These are phyloP conservation scores for Beauveria medogensis DNA, from an alignment of 2,329 filamentous ascomycete species.

Conservation along the genomic window DNA sequence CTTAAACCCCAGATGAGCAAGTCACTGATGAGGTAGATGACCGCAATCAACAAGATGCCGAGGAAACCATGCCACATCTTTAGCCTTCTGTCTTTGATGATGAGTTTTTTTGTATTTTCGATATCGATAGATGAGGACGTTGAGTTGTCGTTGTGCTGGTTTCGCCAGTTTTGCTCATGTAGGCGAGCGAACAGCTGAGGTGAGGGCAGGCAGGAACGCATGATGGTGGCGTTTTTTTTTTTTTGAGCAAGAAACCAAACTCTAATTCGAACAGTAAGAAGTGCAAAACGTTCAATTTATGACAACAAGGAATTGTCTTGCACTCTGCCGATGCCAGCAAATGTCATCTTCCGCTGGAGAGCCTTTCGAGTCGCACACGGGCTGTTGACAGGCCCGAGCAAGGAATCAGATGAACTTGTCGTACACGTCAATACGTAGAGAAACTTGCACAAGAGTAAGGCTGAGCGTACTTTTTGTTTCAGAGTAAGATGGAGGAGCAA, in stretches of 20 bases:
- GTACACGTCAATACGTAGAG: not conserved
- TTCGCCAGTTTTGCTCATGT: not conserved
- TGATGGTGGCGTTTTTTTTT: not conserved
- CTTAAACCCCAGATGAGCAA: slow-evolving; percentile 39
- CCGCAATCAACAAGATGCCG: slow-evolving; percentile 24
- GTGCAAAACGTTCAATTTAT: not conserved
- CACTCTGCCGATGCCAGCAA: not conserved
- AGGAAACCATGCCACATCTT: slow-evolving; percentile 3
- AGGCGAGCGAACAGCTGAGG: not conserved
- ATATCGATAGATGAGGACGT: not conserved
- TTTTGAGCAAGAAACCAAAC: not conserved
- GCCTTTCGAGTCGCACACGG: not conserved
- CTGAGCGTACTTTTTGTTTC: not conserved
- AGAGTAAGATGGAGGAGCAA: not conserved
- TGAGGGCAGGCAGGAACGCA: slow-evolving; percentile 2
- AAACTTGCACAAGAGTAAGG: not conserved
- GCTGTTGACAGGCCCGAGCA: not conserved
- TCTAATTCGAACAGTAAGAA: not conserved
- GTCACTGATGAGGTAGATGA: slow-evolving; percentile 34
- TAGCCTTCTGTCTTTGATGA: not conserved
- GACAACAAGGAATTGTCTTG: not conserved
- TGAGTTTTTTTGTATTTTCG: not conserved
- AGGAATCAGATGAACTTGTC: not conserved
- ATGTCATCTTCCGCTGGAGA: not conserved
- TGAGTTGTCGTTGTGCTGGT: not conserved